Evolutionary conservation across 169 alveolate genomes (phyloP).

Genomic region (Fabrea salina): DNA sequence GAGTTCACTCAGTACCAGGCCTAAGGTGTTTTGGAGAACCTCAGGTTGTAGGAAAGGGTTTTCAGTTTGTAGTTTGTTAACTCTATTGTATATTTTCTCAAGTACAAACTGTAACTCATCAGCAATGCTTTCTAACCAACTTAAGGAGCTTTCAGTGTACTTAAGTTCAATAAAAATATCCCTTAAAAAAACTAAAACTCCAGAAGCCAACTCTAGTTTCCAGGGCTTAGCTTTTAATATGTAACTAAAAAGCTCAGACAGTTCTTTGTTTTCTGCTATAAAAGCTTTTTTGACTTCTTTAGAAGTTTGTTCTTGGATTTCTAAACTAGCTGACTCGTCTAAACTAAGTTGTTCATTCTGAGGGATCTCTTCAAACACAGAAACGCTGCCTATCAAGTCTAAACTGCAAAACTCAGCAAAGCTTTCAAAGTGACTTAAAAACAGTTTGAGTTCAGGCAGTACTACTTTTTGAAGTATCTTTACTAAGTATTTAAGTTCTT

Average conservation of each 20-base stretch:
- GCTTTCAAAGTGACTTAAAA: too few species aligned
- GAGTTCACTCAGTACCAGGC: too few species aligned
- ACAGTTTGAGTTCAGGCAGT: too few species aligned
- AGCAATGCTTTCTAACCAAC: background rate
- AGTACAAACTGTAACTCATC: background rate
- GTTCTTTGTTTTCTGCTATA: too few species aligned
- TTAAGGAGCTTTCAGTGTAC: background rate
- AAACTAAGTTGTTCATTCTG: too few species aligned
- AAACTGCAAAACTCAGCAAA: too few species aligned
- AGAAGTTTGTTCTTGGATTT: too few species aligned
- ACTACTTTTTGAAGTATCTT: background rate
- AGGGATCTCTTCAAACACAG: too few species aligned
- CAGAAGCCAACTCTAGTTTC: background rate
- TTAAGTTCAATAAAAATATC: slow-evolving; percentile 7
- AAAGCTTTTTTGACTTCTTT: too few species aligned
- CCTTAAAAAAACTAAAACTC: background rate
- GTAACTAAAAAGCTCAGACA: background rate
- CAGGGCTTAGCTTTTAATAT: slow-evolving; percentile 11
- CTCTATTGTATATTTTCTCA: background rate
- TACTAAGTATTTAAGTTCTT: background rate
- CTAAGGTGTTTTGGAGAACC: background rate
- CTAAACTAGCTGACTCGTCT: too few species aligned
- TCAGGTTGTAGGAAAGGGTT: background rate
- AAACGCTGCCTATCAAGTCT: too few species aligned
- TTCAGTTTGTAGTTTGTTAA: background rate